Percentiles rank a stretch among this genome's conserved stretches.
Conservation (phyloP, 257 asterid genomes). For the Forsythia suspensa region DNA sequence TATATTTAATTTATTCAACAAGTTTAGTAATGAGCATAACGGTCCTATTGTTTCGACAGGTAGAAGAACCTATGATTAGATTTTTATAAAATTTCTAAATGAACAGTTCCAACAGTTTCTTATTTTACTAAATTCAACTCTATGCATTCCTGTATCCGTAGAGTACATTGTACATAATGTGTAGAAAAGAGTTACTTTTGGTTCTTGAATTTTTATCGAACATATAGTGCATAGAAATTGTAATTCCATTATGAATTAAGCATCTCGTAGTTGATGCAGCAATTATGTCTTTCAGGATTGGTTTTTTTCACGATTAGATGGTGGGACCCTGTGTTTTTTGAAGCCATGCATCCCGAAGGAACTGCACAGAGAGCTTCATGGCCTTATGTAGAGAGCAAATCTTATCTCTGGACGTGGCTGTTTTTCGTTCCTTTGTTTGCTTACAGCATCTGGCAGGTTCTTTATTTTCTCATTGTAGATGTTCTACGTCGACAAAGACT, state of each 20-base stretch:
- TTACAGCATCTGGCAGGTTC: conserved; percentile 81
- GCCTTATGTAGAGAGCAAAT: conserved; percentile 78
- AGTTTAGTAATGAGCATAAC: background rate
- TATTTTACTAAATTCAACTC: background rate
- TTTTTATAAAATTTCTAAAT: background rate
- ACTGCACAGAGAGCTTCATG: conserved; percentile 66
- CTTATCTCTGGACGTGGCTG: conserved; percentile 94
- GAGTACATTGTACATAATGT: background rate
- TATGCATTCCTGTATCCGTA: background rate
- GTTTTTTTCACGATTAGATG: conserved; percentile 97
- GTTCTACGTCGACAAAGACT: conserved; percentile 90
- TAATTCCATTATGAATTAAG: background rate
- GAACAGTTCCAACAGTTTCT: background rate
- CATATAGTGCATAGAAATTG: background rate
- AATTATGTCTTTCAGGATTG: conserved; percentile 54
- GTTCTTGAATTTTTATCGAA: background rate
- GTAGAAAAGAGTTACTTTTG: too few species aligned
- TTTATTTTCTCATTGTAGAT: conserved; percentile 84
- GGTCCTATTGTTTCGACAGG: background rate
- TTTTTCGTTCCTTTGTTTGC: conserved; percentile 81
- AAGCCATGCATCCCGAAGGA: conserved; percentile 90
- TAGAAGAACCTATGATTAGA: background rate
- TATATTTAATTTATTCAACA: background rate
- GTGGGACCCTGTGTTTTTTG: conserved; percentile 91
- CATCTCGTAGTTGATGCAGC: background rate